Evolutionary conservation across 495 filamentous ascomycete genomes (phyloP).

Genomic region (Neurospora sp.): DNA sequence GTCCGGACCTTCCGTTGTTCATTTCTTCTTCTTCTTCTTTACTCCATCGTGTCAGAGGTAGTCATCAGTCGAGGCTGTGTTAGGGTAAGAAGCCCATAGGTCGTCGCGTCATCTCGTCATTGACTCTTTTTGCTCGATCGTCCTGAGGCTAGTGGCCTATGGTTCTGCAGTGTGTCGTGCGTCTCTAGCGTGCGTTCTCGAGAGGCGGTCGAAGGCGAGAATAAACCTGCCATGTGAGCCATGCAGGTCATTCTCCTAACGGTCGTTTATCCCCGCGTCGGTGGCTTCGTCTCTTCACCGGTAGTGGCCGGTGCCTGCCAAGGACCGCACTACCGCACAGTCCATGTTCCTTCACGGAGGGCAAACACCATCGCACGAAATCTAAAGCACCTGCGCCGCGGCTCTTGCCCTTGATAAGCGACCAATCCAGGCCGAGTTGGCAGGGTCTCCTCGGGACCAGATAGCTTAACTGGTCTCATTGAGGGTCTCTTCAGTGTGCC

Average conservation of each 20-base stretch:
- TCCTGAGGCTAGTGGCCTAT: not conserved
- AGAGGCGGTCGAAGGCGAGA: not conserved
- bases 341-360: not conserved
- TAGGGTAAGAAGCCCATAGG: not conserved
- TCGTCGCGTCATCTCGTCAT: not conserved
- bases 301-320: not conserved
- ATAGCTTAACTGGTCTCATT: not conserved
- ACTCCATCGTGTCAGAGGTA: not conserved
- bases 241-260: not conserved
- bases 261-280: not conserved
- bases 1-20: not conserved
- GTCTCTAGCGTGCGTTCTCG: not conserved
- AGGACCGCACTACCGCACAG: not conserved
- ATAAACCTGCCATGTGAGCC: not conserved
- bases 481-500: not conserved
- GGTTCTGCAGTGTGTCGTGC: not conserved
- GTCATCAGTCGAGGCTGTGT: not conserved
- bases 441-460: not conserved
- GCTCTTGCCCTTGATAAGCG: not conserved
- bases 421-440: not conserved
- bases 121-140: not conserved
- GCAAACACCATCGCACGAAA: not conserved
- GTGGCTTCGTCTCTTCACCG: not conserved
- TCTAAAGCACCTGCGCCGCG: not conserved
- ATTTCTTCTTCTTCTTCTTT: not conserved